phyloP scores from a whole-genome alignment of 139 green algal species.

The Coelastrella sp. region DNA sequence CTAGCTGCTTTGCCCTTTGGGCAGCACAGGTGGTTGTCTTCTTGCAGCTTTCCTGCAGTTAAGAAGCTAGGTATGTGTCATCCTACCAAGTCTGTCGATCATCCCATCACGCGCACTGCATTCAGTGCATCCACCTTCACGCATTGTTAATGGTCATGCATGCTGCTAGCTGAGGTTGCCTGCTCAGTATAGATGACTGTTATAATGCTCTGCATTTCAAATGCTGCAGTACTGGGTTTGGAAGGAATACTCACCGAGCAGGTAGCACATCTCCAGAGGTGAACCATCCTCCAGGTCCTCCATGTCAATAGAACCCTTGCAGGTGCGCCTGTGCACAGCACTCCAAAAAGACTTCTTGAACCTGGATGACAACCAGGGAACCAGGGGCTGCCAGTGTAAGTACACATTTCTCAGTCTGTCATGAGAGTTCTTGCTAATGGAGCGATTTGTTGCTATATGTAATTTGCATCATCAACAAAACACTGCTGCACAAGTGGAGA shows the following conservation, averaged over 20 bases:
- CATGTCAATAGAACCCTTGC: not conserved
- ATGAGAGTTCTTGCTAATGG: not conserved
- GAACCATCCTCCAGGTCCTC: constrained; percentile 26
- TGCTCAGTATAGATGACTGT: not conserved
- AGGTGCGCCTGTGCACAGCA: constrained; percentile 14
- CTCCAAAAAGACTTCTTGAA: not conserved
- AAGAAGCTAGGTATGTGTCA: not conserved
- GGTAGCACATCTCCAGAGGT: constrained; percentile 36
- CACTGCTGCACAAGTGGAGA: too few relatives aligned
- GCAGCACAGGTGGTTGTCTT: constrained; percentile 5
- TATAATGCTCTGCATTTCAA: not conserved
- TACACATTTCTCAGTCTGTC: not conserved
- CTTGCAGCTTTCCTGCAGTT: constrained; percentile 29
- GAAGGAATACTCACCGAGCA: not conserved
- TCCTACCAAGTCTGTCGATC: not conserved
- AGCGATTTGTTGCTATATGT: not conserved
- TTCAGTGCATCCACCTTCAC: not conserved
- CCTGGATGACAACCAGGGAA: not conserved
- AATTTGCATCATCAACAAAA: too few relatives aligned
- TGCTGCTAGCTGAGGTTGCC: not conserved
- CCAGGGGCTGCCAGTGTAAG: not conserved
- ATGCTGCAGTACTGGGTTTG: not conserved
- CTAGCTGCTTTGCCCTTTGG: constrained; percentile 1
- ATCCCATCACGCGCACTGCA: too few relatives aligned
- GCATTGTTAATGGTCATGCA: not conserved